Conservation (phyloP, 2,329 filamentous ascomycete genomes). For the Fusarium camptoceras region DNA sequence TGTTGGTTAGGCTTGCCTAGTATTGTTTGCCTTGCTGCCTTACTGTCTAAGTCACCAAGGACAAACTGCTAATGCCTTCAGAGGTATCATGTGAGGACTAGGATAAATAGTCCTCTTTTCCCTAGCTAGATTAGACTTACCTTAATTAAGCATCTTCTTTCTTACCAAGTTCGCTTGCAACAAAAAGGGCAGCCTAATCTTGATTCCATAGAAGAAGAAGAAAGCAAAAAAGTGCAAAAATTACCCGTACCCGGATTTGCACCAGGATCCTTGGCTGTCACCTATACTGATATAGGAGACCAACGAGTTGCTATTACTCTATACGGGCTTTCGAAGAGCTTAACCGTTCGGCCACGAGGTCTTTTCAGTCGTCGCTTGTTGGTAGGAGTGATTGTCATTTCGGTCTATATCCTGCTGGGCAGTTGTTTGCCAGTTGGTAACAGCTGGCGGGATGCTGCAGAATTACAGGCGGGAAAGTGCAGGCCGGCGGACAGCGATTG, state of each 20-base stretch:
- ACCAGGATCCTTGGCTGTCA: slow-evolving; percentile 53
- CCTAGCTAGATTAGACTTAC: too few species aligned
- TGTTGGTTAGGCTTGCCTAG: too few species aligned
- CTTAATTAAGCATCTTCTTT: too few species aligned
- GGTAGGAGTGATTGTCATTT: slow-evolving; percentile 5
- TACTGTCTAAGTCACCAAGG: too few species aligned
- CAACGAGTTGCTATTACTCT: slow-evolving; percentile 54
- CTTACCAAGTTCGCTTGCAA: too few species aligned
- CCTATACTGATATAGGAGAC: slow-evolving; percentile 50
- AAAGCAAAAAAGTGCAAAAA: slow-evolving; percentile 21
- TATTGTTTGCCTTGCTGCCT: too few species aligned
- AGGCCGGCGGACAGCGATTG: slow-evolving; percentile 5
- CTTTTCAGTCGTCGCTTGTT: slow-evolving; percentile 26
- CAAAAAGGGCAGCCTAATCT: neutral
- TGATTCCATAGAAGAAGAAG: neutral
- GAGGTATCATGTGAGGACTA: too few species aligned
- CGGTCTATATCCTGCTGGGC: slow-evolving; percentile 25
- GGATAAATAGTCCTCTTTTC: too few species aligned
- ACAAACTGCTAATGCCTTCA: too few species aligned
- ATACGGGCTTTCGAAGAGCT: slow-evolving; percentile 45
- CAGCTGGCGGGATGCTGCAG: slow-evolving; percentile 24
- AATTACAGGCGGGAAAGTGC: slow-evolving; percentile 22
- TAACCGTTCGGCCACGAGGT: slow-evolving; percentile 43
- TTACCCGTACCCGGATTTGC: slow-evolving; percentile 52
- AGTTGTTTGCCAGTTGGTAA: slow-evolving; percentile 33